phyloP scores from a whole-genome alignment of 345 rosid species.

The Excoecaria cochinchinensis region DNA sequence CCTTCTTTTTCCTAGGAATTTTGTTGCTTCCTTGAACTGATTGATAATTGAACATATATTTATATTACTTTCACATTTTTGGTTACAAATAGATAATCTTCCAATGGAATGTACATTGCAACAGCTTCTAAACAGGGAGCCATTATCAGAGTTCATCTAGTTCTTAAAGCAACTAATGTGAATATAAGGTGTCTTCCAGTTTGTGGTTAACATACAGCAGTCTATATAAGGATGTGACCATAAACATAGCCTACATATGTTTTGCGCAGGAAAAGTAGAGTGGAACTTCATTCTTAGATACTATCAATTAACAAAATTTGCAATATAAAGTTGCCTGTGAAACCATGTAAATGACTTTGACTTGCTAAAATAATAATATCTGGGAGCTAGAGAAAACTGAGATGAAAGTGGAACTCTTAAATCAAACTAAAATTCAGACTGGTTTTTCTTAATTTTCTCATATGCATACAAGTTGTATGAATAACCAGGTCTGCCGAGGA shows the following conservation, averaged over 20 bases:
- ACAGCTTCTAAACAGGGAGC: slow-evolving; percentile 98
- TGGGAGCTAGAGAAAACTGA: no score
- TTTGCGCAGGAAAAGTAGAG: not conserved
- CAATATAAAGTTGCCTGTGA: no score
- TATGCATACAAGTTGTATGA: not conserved
- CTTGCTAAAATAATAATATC: no score
- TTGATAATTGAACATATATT: slow-evolving; percentile 3
- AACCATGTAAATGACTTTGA: not conserved
- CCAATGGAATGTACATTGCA: slow-evolving; percentile 80
- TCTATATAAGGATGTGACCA: not conserved
- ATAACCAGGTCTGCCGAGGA: not conserved
- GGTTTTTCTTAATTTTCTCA: not conserved
- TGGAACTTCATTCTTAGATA: no score
- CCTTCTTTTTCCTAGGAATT: not conserved
- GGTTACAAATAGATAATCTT: slow-evolving; percentile 81
- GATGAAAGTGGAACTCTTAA: no score
- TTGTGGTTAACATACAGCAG: slow-evolving; percentile 16
- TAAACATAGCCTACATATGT: not conserved
- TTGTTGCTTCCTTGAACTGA: not conserved
- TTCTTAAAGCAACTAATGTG: slow-evolving; percentile 85
- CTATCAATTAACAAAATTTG: no score
- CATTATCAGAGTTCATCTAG: slow-evolving; percentile 75
- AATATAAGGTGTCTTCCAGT: slow-evolving; percentile 13
- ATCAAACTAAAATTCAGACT: no score
- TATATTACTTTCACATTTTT: not conserved